Evolutionary conservation across 495 filamentous ascomycete genomes (phyloP), one percentile per base, ranked within the genome.

Genomic region (Podospora sp.): DNA sequence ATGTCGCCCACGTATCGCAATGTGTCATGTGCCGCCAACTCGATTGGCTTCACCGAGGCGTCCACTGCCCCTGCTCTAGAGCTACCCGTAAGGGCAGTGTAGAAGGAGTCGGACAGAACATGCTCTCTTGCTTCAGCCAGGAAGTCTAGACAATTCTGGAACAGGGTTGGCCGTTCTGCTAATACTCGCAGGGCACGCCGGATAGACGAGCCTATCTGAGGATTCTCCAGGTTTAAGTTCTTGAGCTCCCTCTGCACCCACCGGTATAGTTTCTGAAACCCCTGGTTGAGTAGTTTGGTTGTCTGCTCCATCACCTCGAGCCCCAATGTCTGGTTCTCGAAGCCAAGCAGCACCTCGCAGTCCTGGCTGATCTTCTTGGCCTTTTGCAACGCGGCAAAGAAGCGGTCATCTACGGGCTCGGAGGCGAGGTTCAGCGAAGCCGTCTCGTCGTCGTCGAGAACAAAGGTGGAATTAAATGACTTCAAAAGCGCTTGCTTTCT

Each of bases 191-290:
- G 82, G 16, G 93, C 92, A 57, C 90, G 88, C 33, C 94, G 86
- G 50, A 99, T 93, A 12, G 92, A 86, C 29, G 91, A 86, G 71
- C 89, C 94, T 69, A 99, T 93, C 65, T 96, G 93, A 4, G 94
- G 94, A 73, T 93, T 97, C 75, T 98, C 96, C 14, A 99, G 85
- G 74, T 97, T 96, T 55, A 98, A 78, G 1, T 89, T 88, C 75
- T 94, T 94, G 81, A 99, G 93, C 72, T 98, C 94, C 35, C 89
- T 87, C 76, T 97, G 93, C 9, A 96, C 90, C 96, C 96, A 98
- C 67, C 89, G 86, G 76, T 94, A 97, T 11, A 98, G 83, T 76
- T 97, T 98, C 77, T 98, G 94, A 73, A 96, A 98, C 14, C 91
- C 94, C 14, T 84, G 85, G 75, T 97, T 95, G n/a, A 99, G 85